A percentile compares a stretch with the other conserved stretches of the same genome.
Conservation (phyloP, 1,139 yeast genomes). For the Komagataea norvegica region DNA sequence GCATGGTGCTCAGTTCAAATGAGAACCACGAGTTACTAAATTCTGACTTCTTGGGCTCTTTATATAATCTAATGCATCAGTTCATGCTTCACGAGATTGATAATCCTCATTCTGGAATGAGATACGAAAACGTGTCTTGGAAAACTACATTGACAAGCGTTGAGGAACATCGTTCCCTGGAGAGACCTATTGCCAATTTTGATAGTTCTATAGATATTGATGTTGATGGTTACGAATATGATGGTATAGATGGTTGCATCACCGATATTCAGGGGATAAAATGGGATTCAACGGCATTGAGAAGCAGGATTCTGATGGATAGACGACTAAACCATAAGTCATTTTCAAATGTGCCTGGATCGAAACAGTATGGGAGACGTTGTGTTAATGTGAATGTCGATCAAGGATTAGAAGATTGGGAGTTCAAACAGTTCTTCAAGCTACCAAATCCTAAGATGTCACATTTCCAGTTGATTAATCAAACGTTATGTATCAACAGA, state of each 20-base stretch:
- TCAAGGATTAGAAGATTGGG: conserved; percentile 32
- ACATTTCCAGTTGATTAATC: conserved; percentile 53
- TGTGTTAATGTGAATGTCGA: conserved; percentile 12
- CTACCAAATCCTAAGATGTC: conserved; percentile 45
- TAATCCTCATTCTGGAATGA: background rate
- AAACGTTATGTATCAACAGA: conserved; percentile 29
- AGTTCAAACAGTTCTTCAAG: conserved; percentile 41
- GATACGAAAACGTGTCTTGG: background rate
- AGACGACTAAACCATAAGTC: conserved; percentile 22
- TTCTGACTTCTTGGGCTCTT: conserved; percentile 10
- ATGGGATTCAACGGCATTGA: conserved; percentile 22
- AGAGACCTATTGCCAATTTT: background rate
- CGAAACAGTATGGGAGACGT: conserved; percentile 17
- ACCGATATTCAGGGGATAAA: conserved; percentile 24
- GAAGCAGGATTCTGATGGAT: conserved; percentile 19
- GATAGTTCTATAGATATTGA: background rate
- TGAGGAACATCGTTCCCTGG: background rate
- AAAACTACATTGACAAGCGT: background rate
- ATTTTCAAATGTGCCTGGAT: conserved; percentile 22
- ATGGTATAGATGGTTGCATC: too few relatives aligned
- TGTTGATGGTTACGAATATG: background rate
- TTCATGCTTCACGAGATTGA: background rate
- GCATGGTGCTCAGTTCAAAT: conserved; percentile 2
- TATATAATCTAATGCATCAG: conserved; percentile 5
- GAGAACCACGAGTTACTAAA: conserved; percentile 10